Evolutionary conservation across 164 flowering plant genomes (phyloP).

Genomic region (Kingdonia uniflora): DNA sequence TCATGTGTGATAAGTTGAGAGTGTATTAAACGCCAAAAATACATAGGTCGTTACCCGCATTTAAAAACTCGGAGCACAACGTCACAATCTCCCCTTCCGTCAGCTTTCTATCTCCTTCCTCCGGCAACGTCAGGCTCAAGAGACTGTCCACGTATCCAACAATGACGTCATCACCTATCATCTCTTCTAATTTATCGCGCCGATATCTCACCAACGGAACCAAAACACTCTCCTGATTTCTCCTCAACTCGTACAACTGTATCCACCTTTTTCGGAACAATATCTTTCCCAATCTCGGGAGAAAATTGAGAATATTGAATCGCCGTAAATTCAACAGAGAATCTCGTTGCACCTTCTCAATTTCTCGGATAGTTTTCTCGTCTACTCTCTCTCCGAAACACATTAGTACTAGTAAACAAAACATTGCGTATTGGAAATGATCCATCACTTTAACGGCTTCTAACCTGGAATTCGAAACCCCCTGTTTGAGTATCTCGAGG

Average conservation of each 20-base stretch:
- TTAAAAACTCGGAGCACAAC: constrained; percentile 27
- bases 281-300: constrained; percentile 23
- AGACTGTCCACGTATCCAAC: constrained; percentile 24
- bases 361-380: background rate
- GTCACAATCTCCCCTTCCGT: constrained; percentile 23
- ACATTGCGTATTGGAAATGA: constrained; percentile 7
- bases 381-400: constrained; percentile 3
- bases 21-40: no score
- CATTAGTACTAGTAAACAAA: constrained; percentile 4
- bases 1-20: no score
- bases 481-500: constrained; percentile 3
- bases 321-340: background rate
- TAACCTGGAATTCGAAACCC: background rate
- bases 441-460: background rate
- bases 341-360: background rate
- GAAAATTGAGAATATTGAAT: background rate
- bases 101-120: constrained; percentile 20
- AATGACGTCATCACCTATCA: background rate
- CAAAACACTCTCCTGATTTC: constrained; percentile 13
- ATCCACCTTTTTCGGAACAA: constrained; percentile 19
- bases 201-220: constrained; percentile 26
- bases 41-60: constrained; percentile 27
- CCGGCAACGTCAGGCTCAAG: constrained; percentile 19
- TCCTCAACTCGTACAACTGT: constrained; percentile 10
- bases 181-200: background rate